phyloP scores from a whole-genome alignment of 139 green algal species.

The Chara braunii region DNA sequence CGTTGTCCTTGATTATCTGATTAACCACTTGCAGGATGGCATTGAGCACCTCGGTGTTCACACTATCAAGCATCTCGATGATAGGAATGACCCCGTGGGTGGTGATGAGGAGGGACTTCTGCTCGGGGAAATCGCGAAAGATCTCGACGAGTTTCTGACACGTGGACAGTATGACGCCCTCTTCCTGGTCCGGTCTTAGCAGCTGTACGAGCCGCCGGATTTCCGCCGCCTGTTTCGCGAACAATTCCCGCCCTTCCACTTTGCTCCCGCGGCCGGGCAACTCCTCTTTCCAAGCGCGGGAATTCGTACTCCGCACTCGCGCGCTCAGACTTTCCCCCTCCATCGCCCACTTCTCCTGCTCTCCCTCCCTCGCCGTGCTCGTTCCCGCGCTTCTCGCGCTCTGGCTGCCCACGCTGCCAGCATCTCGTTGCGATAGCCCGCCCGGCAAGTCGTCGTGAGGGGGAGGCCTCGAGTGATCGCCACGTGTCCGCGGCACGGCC shows the following conservation, averaged over 20 bases:
- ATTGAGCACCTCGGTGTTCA: constrained; percentile 41
- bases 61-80: constrained; percentile 22
- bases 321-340: too few relatives aligned
- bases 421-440: too few relatives aligned
- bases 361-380: too few relatives aligned
- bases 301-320: too few relatives aligned
- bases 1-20: constrained; percentile 45
- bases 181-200: constrained; percentile 22
- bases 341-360: too few relatives aligned
- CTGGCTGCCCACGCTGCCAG: too few relatives aligned
- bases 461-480: too few relatives aligned
- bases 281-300: too few relatives aligned
- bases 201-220: neutral
- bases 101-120: constrained; percentile 10
- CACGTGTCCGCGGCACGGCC: too few relatives aligned
- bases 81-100: constrained; percentile 6
- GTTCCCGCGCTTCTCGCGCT: too few relatives aligned
- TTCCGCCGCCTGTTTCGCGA: constrained; percentile 7
- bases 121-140: neutral
- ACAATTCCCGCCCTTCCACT: constrained; percentile 29
- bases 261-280: too few relatives aligned
- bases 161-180: constrained; percentile 16
- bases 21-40: constrained; percentile 54
- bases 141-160: constrained; percentile 29
- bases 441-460: too few relatives aligned